Conservation (phyloP, 2,329 filamentous ascomycete genomes). For the Exophiala dermatitidis region DNA sequence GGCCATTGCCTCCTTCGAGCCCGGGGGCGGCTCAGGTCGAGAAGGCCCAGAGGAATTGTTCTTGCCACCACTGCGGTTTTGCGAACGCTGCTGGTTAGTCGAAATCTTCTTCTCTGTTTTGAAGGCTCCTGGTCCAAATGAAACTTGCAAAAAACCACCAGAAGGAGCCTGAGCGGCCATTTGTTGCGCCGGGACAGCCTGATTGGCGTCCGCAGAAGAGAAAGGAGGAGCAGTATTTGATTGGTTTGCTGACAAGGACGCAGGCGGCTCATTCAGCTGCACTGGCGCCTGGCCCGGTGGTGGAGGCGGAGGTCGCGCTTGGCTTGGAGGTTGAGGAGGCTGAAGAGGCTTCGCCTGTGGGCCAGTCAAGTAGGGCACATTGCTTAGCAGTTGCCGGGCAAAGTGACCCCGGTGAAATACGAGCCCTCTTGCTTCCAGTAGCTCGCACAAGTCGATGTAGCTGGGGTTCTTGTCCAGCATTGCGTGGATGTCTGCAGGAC, state of each 20-base stretch:
- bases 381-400: conserved; percentile 42
- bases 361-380: conserved; percentile 28
- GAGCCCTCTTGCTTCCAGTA: conserved; percentile 45
- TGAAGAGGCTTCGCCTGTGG: background rate
- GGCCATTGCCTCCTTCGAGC: conserved; percentile 49
- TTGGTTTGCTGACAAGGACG: background rate
- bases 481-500: conserved; percentile 36
- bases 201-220: background rate
- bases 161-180: background rate
- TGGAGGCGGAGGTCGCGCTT: background rate
- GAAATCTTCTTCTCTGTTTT: background rate
- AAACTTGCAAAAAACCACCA: background rate
- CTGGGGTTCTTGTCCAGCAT: conserved; percentile 49
- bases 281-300: background rate
- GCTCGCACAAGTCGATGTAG: conserved; percentile 50
- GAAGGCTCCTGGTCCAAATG: background rate
- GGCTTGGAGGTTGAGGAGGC: too few relatives aligned
- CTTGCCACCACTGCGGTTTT: background rate
- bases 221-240: background rate
- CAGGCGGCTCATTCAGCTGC: background rate
- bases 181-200: background rate
- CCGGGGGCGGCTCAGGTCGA: conserved; percentile 25
- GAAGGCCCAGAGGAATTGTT: background rate
- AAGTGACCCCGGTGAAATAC: conserved; percentile 47
- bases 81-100: background rate